Base-by-base conservation (phyloP, 768 basidiomycete species). In the Termitomyces sp. region DNA sequence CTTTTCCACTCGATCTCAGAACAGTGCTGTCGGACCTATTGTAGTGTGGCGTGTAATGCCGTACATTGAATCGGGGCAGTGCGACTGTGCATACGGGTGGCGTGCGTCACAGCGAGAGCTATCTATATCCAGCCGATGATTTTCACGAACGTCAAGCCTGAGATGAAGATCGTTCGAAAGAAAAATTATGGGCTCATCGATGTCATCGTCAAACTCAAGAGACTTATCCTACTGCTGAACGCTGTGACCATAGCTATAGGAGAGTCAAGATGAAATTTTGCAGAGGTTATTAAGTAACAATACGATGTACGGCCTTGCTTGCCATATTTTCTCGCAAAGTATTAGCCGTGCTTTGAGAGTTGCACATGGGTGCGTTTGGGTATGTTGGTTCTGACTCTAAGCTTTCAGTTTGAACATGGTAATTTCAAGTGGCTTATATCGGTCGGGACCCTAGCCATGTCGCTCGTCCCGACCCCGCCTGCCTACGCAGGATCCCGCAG, bases 151-250 rank as follows among this genome's bases (percentile, higher is more conserved):
- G 25, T 25, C 25, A 25, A 25, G 25, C 25, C 25, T 25, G 25
- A 25, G 25, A 25, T 25, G 25, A 25, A 25, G 25, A 25, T 25
- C 25, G 25, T 25, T 25, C 25, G 25, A 25, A 25, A 25, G 25
- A 64, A 84, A 91, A 70, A 89, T 91, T 62, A 90, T 91, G 66
- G 89, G 89, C 90, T 91, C 31, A 89, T 91, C 46, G 82, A 83
- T 60, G 86, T 84, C 40, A 73, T 93, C 38, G 77, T 84, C 74
- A 88, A 86, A 68, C 92, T 94, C 79, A 80, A 82, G 65, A 75
- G 25, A 25, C 25, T 25, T 25, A 25, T 25, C 25, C 25, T 25
- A 25, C 25, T 25, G 25, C 25, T 25, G 25, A 25, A 25, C 25
- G 25, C 25, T 25, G 25, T 25, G 25, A 25, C 25, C 25, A 25